These are phyloP conservation scores for Cyanidioschyzon merolae DNA, from an alignment of 23 red algal genomes.

Conservation along the genomic window DNA sequence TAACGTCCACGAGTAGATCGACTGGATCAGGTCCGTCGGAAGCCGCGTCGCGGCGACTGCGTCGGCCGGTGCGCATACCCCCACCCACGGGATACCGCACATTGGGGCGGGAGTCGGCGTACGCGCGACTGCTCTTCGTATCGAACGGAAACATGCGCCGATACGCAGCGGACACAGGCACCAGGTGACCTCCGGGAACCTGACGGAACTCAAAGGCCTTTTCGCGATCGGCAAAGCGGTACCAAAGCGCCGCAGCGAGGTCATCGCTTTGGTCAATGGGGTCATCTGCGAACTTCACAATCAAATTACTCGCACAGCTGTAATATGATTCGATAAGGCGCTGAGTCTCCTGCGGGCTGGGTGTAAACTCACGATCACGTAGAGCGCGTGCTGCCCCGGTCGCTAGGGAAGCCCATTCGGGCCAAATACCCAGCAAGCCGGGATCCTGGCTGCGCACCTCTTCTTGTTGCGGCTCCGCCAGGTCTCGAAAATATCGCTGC, in stretches of 20 bases:
- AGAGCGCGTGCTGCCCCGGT: conserved; percentile 6
- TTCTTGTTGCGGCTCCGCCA: background rate
- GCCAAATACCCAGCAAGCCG: conserved; percentile 15
- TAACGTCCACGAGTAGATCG: background rate
- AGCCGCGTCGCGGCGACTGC: too few species aligned
- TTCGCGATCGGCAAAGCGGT: conserved; percentile 20
- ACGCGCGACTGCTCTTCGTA: too few species aligned
- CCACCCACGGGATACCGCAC: too few species aligned
- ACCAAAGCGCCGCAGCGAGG: conserved; percentile 25
- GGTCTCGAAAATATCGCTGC: background rate
- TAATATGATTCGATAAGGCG: conserved; percentile 29
- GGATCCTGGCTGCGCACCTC: conserved; percentile 7
- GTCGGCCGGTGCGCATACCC: too few species aligned
- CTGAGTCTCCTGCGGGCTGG: conserved; percentile 33
- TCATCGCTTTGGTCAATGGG: conserved; percentile 36
- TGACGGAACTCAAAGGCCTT: conserved; percentile 24
- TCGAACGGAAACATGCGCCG: background rate
- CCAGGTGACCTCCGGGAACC: conserved; percentile 51
- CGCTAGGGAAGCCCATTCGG: conserved; percentile 19
- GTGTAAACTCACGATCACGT: conserved; percentile 37
- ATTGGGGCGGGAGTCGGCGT: too few species aligned
- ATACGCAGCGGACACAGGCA: conserved; percentile 20
- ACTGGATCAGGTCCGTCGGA: background rate
- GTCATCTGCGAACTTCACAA: conserved; percentile 48
- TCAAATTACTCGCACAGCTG: conserved; percentile 27